These are phyloP conservation scores for Diaporthe ampelina DNA, from an alignment of 2,329 filamentous ascomycete genomes.

Conservation along the genomic window DNA sequence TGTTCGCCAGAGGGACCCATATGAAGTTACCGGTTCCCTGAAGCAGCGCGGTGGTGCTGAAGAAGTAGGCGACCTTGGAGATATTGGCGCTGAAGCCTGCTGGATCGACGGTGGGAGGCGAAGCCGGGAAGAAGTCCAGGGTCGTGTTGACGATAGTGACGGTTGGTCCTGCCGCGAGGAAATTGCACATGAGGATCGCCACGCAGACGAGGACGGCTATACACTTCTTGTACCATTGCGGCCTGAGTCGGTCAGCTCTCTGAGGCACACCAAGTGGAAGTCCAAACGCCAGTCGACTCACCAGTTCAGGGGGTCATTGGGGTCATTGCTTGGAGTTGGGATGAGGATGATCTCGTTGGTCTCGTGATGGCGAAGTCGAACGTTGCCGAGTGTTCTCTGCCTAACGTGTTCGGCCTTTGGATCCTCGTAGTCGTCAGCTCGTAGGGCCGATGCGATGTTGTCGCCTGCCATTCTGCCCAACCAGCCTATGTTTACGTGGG, in stretches of 20 bases:
- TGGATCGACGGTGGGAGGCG: slow-evolving; percentile 46
- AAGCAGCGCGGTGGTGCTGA: slow-evolving; percentile 63
- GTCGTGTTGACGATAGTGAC: slow-evolving; percentile 64
- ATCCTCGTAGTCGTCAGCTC: slow-evolving; percentile 40
- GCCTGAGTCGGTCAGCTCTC: slow-evolving; percentile 48
- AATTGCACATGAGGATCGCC: slow-evolving; percentile 70
- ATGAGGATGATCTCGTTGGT: slow-evolving; percentile 66
- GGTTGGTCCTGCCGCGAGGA: slow-evolving; percentile 67
- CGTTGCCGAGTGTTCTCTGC: slow-evolving; percentile 55
- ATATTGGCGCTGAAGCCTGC: slow-evolving; percentile 52
- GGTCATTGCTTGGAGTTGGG: slow-evolving; percentile 63
- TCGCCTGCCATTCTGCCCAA: slow-evolving; percentile 40
- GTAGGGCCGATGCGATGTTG: slow-evolving; percentile 41
- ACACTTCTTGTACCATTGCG: slow-evolving; percentile 63
- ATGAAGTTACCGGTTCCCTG: slow-evolving; percentile 63
- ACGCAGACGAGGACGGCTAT: slow-evolving; percentile 63
- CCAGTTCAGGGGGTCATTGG: slow-evolving; percentile 69
- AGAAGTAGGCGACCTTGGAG: slow-evolving; percentile 64
- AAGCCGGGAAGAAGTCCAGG: slow-evolving; percentile 59
- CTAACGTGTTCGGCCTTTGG: slow-evolving; percentile 41
- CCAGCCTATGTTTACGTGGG: not conserved
- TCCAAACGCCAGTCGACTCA: slow-evolving; percentile 44
- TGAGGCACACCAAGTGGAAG: not conserved
- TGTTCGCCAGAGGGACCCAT: slow-evolving; percentile 62
- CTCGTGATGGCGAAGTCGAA: slow-evolving; percentile 57